These are phyloP conservation scores for Backusella tuberculispora DNA, from an alignment of 192 early-diverging fungal species.

Conservation along the genomic window DNA sequence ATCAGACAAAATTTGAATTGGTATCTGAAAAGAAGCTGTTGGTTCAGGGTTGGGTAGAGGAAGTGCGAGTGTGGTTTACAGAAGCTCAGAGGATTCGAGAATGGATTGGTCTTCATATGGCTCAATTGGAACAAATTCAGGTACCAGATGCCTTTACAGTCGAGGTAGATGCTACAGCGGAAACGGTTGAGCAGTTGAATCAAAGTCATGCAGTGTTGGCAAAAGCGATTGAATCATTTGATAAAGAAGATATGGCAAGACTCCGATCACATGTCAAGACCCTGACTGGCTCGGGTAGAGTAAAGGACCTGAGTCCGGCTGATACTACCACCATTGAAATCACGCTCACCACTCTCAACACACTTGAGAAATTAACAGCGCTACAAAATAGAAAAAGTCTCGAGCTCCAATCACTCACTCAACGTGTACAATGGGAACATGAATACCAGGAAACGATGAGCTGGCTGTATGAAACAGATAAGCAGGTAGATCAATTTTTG, in stretches of 20 bases:
- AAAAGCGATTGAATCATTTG: constrained; percentile 44
- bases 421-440: constrained; percentile 45
- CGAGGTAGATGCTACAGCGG: constrained; percentile 15
- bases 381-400: constrained; percentile 30
- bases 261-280: constrained; percentile 48
- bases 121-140: constrained; percentile 31
- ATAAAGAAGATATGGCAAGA: constrained; percentile 48
- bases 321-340: constrained; percentile 53
- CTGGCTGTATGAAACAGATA: constrained; percentile 25
- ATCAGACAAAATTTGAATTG: constrained; percentile 17
- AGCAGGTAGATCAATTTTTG: constrained; percentile 35
- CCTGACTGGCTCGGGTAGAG: constrained; percentile 38
- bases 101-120: constrained; percentile 44
- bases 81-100: constrained; percentile 43
- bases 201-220: constrained; percentile 38
- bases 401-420: constrained; percentile 34
- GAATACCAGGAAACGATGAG: constrained; percentile 26
- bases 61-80: constrained; percentile 43
- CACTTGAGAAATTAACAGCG: constrained; percentile 43
- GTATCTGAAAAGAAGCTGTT: constrained; percentile 31
- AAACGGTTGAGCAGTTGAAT: constrained; percentile 39
- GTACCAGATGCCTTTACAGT: constrained; percentile 30
- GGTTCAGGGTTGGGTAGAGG: constrained; percentile 38
- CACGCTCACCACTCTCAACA: constrained; percentile 44
- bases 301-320: constrained; percentile 44